Evolutionary conservation across 2,329 filamentous ascomycete species (phyloP).

Genomic region (Ophiostoma quercus): DNA sequence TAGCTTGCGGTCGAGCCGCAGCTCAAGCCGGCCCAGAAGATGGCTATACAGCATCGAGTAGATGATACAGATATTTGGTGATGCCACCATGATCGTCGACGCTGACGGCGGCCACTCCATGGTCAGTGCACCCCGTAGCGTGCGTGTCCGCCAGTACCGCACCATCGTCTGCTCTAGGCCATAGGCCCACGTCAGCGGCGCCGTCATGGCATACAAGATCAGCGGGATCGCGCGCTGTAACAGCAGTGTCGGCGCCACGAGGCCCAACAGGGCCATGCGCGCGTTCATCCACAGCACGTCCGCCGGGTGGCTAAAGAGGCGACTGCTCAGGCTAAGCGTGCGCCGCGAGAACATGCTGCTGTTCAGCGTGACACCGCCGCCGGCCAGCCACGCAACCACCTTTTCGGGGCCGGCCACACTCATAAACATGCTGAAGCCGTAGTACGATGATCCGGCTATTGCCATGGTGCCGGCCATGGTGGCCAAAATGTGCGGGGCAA

Average conservation of each 20-base stretch:
- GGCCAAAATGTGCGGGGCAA: conserved; percentile 59
- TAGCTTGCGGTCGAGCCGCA: conserved; percentile 45
- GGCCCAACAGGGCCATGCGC: conserved; percentile 36
- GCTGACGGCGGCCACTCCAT: conserved; percentile 49
- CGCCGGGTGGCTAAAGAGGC: conserved; percentile 21
- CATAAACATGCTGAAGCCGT: conserved; percentile 47
- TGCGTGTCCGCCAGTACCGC: conserved; percentile 35
- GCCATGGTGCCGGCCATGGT: conserved; percentile 52
- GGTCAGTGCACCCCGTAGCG: not conserved
- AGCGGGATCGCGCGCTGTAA: conserved; percentile 42
- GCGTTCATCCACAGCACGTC: conserved; percentile 27
- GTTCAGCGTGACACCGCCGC: conserved; percentile 4
- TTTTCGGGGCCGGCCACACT: conserved; percentile 49
- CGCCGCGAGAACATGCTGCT: not conserved
- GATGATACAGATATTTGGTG: conserved; percentile 42
- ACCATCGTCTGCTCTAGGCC: conserved; percentile 42
- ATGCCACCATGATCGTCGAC: conserved; percentile 45
- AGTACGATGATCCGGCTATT: conserved; percentile 49
- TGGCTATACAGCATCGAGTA: conserved; percentile 45
- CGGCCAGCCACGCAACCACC: conserved; percentile 39
- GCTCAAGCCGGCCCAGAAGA: conserved; percentile 45
- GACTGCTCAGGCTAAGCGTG: not conserved
- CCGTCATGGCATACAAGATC: conserved; percentile 39
- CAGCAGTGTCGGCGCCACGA: conserved; percentile 45
- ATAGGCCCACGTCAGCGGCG: conserved; percentile 43